Conservation (phyloP, 768 basidiomycete genomes). For the Amanita polypyramis region DNA sequence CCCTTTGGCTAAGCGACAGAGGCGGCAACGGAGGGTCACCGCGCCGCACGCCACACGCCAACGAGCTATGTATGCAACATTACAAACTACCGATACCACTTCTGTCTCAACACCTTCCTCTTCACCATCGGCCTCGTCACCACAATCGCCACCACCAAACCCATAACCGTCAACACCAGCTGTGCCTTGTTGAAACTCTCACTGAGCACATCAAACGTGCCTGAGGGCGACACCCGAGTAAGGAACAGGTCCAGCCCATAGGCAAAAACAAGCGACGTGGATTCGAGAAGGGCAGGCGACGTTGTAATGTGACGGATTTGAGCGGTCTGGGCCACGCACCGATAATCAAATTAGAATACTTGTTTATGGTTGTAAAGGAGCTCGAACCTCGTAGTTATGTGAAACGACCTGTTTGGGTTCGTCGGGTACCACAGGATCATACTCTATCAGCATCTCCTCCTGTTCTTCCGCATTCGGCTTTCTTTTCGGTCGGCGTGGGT, state of each 20-base stretch:
- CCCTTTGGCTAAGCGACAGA: too few species aligned
- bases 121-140: constrained; percentile 74
- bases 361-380: neutral
- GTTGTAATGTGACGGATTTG: constrained; percentile 62
- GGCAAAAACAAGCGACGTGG: constrained; percentile 80
- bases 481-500: constrained; percentile 72
- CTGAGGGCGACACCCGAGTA: constrained; percentile 76
- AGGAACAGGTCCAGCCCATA: constrained; percentile 87
- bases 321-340: too few species aligned
- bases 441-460: constrained; percentile 80
- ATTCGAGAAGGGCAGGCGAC: constrained; percentile 80
- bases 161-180: constrained; percentile 72
- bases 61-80: too few species aligned
- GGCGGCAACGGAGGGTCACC: too few species aligned
- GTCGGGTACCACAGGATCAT: constrained; percentile 69
- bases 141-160: constrained; percentile 64
- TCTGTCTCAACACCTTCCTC: constrained; percentile 53
- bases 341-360: constrained; percentile 3
- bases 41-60: too few species aligned
- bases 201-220: constrained; percentile 86
- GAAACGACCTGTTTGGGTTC: constrained; percentile 50
- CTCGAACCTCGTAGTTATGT: constrained; percentile 33
- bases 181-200: constrained; percentile 92
- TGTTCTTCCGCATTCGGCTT: constrained; percentile 69
- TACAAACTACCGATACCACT: constrained; percentile 50